Conservation (phyloP, 768 basidiomycete genomes). For the Hericium alpestre region DNA sequence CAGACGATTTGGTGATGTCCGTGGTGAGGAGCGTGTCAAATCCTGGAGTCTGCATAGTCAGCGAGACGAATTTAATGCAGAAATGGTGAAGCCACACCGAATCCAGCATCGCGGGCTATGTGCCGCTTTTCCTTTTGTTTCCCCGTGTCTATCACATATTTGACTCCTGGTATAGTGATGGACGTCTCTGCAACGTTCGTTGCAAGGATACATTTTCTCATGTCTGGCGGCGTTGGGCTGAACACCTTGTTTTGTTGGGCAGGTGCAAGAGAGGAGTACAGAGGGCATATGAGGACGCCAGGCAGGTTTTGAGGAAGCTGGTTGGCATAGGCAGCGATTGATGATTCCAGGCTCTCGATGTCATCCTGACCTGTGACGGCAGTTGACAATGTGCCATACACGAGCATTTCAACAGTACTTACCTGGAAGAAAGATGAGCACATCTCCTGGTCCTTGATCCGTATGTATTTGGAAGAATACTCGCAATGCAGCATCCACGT, state of each 20-base stretch:
- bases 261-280: slow-evolving; percentile 81
- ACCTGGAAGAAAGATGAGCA: slow-evolving; percentile 91
- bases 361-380: slow-evolving; percentile 77
- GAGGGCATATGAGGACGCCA: slow-evolving; percentile 65
- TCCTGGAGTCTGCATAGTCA: slow-evolving; percentile 32
- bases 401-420: background rate
- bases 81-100: slow-evolving; percentile 32
- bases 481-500: slow-evolving; percentile 79
- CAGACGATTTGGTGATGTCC: slow-evolving; percentile 82
- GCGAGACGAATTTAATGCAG: background rate
- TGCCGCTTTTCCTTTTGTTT: slow-evolving; percentile 93
- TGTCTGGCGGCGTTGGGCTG: slow-evolving; percentile 45
- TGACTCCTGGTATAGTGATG: slow-evolving; percentile 93
- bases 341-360: slow-evolving; percentile 77
- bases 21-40: slow-evolving; percentile 80
- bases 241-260: slow-evolving; percentile 76
- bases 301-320: slow-evolving; percentile 40
- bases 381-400: background rate
- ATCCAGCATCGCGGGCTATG: slow-evolving; percentile 55
- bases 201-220: slow-evolving; percentile 86
- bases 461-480: slow-evolving; percentile 92
- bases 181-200: slow-evolving; percentile 98
- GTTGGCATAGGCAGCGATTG: slow-evolving; percentile 57
- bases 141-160: slow-evolving; percentile 92
- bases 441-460: slow-evolving; percentile 71